Conservation (phyloP, 2,329 filamentous ascomycete genomes). For the Arthrobotrys megalospora region DNA sequence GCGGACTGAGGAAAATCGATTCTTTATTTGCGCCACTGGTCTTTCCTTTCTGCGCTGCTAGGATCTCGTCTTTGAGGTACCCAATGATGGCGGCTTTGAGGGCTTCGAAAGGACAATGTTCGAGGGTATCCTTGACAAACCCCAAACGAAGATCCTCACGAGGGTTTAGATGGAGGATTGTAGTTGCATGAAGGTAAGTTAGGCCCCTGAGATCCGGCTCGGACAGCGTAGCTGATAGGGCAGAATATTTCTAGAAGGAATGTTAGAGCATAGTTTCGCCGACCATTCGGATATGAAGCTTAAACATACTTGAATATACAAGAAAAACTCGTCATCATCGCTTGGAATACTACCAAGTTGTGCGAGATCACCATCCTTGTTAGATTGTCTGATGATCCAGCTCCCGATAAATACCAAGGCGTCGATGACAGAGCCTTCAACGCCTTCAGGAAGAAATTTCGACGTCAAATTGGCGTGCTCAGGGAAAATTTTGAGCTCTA, state of each 20-base stretch:
- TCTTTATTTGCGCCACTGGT: conserved; percentile 45
- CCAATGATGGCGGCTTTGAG: conserved; percentile 65
- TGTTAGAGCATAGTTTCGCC: background rate
- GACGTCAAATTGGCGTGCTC: conserved; percentile 63
- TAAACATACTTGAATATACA: conserved; percentile 63
- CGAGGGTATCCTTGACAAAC: conserved; percentile 65
- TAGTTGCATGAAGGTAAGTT: conserved; percentile 63
- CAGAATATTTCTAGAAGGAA: conserved; percentile 61
- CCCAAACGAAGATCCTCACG: conserved; percentile 63
- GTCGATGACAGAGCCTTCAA: conserved; percentile 64
- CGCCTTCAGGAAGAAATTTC: conserved; percentile 62
- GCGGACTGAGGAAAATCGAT: conserved; percentile 62
- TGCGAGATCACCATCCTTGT: conserved; percentile 61
- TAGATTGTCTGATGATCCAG: conserved; percentile 61
- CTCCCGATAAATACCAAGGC: conserved; percentile 64
- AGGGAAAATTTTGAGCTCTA: conserved; percentile 62
- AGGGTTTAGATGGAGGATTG: conserved; percentile 63
- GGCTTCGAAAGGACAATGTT: conserved; percentile 65
- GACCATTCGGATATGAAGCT: too few relatives aligned
- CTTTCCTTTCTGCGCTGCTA: conserved; percentile 61
- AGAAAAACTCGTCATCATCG: conserved; percentile 62
- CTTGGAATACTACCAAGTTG: conserved; percentile 44
- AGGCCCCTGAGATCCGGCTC: conserved; percentile 63
- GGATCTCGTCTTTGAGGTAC: conserved; percentile 64
- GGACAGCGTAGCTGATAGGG: conserved; percentile 64